phyloP scores from a whole-genome alignment of 78 protist genomes.

The Guillardia theta region DNA sequence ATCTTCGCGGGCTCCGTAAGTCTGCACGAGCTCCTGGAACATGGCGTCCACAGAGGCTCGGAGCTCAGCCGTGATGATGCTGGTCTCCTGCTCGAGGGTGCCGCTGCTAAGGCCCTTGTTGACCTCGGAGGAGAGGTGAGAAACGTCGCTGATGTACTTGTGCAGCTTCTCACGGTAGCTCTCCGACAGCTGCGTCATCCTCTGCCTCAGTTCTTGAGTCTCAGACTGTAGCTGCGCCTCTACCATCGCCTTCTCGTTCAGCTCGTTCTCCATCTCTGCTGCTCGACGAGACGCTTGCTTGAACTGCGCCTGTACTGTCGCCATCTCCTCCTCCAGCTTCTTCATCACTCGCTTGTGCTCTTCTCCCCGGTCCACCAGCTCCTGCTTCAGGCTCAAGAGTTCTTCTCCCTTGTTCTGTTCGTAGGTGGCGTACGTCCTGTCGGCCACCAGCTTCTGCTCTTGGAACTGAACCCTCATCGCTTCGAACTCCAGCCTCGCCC shows the following conservation, averaged over 20 bases:
- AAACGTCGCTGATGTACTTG: not conserved
- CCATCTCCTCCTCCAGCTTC: not conserved
- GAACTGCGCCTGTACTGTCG: not conserved
- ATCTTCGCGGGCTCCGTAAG: not conserved
- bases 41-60: not conserved
- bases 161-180: not conserved
- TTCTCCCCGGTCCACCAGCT: not conserved
- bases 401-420: not conserved
- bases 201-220: not conserved
- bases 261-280: not conserved
- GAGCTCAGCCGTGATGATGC: not conserved
- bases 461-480: not conserved
- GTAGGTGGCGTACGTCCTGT: not conserved
- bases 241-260: not conserved
- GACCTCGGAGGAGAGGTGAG: not conserved
- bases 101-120: no score
- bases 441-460: slow-evolving; percentile 23
- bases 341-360: not conserved
- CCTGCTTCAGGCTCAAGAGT: not conserved
- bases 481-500: not conserved
- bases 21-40: not conserved
- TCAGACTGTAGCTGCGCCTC: not conserved
- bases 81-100: not conserved
- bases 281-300: slow-evolving; percentile 7
- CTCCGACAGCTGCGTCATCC: not conserved